Evolutionary conservation across 371 early-diverging fungal genomes (phyloP).

Genomic region (Sporodiniella umbellata): DNA sequence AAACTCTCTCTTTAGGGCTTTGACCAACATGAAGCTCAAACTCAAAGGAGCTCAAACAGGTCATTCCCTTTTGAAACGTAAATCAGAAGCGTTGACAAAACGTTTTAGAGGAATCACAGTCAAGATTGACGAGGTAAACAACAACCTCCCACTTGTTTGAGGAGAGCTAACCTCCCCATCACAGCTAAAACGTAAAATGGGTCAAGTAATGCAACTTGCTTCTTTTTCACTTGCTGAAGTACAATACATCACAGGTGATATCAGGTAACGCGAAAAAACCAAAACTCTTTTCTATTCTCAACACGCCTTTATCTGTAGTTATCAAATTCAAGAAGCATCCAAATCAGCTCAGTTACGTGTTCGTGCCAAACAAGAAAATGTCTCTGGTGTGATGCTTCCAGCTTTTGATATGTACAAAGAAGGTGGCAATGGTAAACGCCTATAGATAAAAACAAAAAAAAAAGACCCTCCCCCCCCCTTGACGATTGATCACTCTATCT

Average conservation of each 20-base stretch:
- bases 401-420: slow-evolving; percentile 86
- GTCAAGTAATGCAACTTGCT: slow-evolving; percentile 96
- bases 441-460: not conserved
- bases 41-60: slow-evolving; percentile 99
- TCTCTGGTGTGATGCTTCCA: slow-evolving; percentile 96
- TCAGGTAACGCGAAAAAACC: slow-evolving; percentile 57
- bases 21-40: slow-evolving; percentile 91
- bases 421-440: slow-evolving; percentile 71
- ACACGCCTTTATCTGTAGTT: slow-evolving; percentile 48
- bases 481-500: slow-evolving; percentile 11
- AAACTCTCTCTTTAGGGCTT: slow-evolving; percentile 61
- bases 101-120: slow-evolving; percentile 93
- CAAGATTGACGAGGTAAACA: slow-evolving; percentile 85
- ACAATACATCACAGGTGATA: slow-evolving; percentile 96
- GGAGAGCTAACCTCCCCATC: not conserved
- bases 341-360: slow-evolving; percentile 91
- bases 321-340: slow-evolving; percentile 92
- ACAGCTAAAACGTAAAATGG: slow-evolving; percentile 67
- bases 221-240: slow-evolving; percentile 98
- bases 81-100: slow-evolving; percentile 97
- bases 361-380: slow-evolving; percentile 92
- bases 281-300: not conserved
- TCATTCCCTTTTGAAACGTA: slow-evolving; percentile 95
- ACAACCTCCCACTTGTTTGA: not conserved
- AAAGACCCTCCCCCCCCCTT: too few relatives aligned